phyloP scores from a whole-genome alignment of 371 early-diverging fungal species.

The Funneliformis caledonium region DNA sequence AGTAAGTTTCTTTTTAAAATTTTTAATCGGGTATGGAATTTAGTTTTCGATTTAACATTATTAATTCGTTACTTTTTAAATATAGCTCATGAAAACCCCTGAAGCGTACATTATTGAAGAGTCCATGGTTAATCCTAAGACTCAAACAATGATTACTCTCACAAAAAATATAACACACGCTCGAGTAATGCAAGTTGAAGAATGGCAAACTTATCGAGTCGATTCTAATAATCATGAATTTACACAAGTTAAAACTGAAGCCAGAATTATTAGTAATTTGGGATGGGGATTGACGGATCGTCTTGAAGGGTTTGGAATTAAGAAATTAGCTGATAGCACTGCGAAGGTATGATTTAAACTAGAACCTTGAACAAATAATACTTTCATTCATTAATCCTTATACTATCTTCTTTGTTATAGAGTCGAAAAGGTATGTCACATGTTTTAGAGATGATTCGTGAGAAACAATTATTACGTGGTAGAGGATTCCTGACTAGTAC shows the following conservation, averaged over 20 bases:
- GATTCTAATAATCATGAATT: conserved; percentile 62
- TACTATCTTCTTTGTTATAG: conserved; percentile 43
- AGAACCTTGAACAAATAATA: background rate
- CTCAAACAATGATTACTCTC: conserved; percentile 77
- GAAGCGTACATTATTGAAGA: conserved; percentile 88
- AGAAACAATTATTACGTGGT: conserved; percentile 55
- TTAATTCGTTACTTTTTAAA: background rate
- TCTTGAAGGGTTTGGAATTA: conserved; percentile 91
- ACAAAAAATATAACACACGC: conserved; percentile 92
- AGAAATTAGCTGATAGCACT: conserved; percentile 83
- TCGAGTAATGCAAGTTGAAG: conserved; percentile 91
- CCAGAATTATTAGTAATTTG: conserved; percentile 84
- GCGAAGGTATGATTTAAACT: conserved; percentile 57
- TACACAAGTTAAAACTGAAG: conserved; percentile 84
- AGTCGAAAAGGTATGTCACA: conserved; percentile 89
- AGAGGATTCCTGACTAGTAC: conserved; percentile 17
- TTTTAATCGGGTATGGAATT: background rate
- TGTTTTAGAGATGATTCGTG: conserved; percentile 79
- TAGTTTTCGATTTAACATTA: conserved; percentile 4
- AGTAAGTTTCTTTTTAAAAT: conserved; percentile 41
- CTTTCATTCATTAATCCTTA: background rate
- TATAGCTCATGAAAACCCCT: conserved; percentile 70
- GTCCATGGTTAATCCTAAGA: conserved; percentile 80
- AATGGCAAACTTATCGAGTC: conserved; percentile 77
- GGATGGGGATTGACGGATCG: conserved; percentile 83